Evolutionary conservation across 2,329 filamentous ascomycete species (phyloP).

Genomic region (Tolypocladium ovalisporum): DNA sequence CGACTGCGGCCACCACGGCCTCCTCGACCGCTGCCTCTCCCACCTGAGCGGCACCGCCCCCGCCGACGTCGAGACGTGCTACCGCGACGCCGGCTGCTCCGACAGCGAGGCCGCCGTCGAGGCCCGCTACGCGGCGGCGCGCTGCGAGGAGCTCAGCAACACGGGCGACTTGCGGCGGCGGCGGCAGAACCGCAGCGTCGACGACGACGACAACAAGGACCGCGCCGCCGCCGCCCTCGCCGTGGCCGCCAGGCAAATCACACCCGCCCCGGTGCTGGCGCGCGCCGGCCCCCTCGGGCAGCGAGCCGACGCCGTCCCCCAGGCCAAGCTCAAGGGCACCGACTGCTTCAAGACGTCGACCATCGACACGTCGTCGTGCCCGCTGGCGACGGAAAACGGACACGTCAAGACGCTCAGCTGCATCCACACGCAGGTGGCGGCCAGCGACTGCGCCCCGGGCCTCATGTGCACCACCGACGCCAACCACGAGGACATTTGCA

Average conservation of each 20-base stretch:
- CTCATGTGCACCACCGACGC: slow-evolving; percentile 32
- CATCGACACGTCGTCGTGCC: slow-evolving; percentile 26
- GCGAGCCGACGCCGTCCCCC: slow-evolving; percentile 8
- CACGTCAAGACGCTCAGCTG: slow-evolving; percentile 25
- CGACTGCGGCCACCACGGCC: slow-evolving; percentile 30
- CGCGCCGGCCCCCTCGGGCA: slow-evolving; percentile 6
- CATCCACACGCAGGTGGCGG: slow-evolving; percentile 21
- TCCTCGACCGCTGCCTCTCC: slow-evolving; percentile 31
- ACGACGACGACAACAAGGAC: too few relatives aligned
- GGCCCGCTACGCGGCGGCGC: slow-evolving; percentile 15
- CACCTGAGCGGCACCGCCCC: slow-evolving; percentile 17
- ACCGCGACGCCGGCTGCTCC: slow-evolving; percentile 23
- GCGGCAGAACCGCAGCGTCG: slow-evolving; percentile 13
- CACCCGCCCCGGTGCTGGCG: neutral
- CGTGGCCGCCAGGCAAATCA: too few relatives aligned
- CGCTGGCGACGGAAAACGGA: slow-evolving; percentile 24
- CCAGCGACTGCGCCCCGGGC: slow-evolving; percentile 28
- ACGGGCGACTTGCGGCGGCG: slow-evolving; percentile 18
- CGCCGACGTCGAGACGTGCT: slow-evolving; percentile 26
- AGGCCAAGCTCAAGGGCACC: slow-evolving; percentile 9
- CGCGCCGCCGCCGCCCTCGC: neutral
- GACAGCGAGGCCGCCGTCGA: slow-evolving; percentile 16
- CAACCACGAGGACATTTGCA: slow-evolving; percentile 28
- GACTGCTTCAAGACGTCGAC: slow-evolving; percentile 26
- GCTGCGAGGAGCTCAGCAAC: slow-evolving; percentile 18